Conservation (phyloP, 2,329 filamentous ascomycete species). For the Escovopsis weberi region DNA sequence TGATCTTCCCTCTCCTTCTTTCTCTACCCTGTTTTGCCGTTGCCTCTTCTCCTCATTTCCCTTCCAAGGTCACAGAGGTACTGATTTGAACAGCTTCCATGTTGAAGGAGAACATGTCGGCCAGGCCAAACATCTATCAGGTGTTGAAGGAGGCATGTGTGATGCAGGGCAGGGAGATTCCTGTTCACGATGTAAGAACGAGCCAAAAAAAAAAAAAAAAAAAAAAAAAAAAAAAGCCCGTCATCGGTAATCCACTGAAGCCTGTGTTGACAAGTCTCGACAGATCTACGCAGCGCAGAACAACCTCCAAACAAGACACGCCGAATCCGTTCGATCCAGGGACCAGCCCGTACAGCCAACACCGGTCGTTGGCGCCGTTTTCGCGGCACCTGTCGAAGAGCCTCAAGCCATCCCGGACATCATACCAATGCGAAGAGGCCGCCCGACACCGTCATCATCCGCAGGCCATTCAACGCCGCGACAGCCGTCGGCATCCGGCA, state of each 20-base stretch:
- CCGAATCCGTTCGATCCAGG: neutral
- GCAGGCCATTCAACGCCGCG: neutral
- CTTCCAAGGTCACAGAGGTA: conserved; percentile 2
- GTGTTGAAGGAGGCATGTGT: conserved; percentile 73
- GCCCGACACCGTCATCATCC: conserved; percentile 28
- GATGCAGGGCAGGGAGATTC: conserved; percentile 77
- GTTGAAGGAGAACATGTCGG: conserved; percentile 68
- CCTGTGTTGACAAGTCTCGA: conserved; percentile 5
- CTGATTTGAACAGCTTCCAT: conserved; percentile 52
- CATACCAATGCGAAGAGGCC: conserved; percentile 83
- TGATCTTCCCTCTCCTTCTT: too few relatives aligned
- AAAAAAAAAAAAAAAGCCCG: neutral
- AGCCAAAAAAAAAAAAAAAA: too few relatives aligned
- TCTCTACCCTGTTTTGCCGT: neutral
- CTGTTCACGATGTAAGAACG: conserved; percentile 71
- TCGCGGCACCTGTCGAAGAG: conserved; percentile 54
- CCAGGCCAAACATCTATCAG: conserved; percentile 85
- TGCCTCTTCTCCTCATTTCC: conserved; percentile 5
- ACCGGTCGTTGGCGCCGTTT: conserved; percentile 63
- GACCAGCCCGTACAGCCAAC: conserved; percentile 33
- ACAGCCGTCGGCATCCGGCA: conserved; percentile 28
- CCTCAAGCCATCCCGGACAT: conserved; percentile 73
- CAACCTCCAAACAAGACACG: conserved; percentile 39
- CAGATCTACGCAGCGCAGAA: conserved; percentile 58
- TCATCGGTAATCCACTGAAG: neutral